Percentiles rank a stretch among this genome's conserved stretches.
Conservation (phyloP, 768 basidiomycete genomes). For the Tricholoma saponaceum region DNA sequence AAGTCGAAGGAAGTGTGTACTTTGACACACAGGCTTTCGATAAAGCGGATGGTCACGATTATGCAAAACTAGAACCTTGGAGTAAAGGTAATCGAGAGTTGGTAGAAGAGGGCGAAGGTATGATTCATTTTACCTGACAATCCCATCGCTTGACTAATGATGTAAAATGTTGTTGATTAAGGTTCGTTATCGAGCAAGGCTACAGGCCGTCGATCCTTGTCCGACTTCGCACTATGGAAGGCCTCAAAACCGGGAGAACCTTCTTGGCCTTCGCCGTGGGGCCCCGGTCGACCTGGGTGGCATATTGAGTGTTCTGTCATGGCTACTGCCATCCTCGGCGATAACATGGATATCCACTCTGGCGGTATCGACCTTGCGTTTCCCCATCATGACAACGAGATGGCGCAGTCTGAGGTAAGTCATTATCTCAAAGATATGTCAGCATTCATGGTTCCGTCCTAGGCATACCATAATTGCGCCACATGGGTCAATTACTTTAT, state of each 20-base stretch:
- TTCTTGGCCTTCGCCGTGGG: conserved; percentile 96
- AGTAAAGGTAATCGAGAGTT: conserved; percentile 91
- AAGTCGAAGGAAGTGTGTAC: conserved; percentile 76
- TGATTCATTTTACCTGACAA: conserved; percentile 7
- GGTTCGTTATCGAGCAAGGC: conserved; percentile 38
- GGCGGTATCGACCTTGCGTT: conserved; percentile 98
- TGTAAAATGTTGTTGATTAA: background rate
- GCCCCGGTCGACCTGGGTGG: conserved; percentile 94
- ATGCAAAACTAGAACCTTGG: conserved; percentile 95
- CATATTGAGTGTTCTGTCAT: conserved; percentile 99
- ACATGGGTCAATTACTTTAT: conserved; percentile 99
- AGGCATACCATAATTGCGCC: conserved; percentile 91
- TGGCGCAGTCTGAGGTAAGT: conserved; percentile 91
- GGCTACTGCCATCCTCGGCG: conserved; percentile 87
- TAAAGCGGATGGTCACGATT: conserved; percentile 68
- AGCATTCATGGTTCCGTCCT: background rate
- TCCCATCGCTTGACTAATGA: background rate
- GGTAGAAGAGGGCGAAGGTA: conserved; percentile 91
- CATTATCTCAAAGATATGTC: background rate
- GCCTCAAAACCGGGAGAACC: conserved; percentile 95
- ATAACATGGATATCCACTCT: conserved; percentile 95
- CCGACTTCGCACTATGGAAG: conserved; percentile 99
- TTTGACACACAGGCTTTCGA: conserved; percentile 88
- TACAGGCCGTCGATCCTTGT: conserved; percentile 66
- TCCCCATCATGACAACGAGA: conserved; percentile 98